Evolutionary conservation across 345 rosid species (phyloP), one percentile per base, ranked within the genome.

Genomic region (Sisymbrium irio): DNA sequence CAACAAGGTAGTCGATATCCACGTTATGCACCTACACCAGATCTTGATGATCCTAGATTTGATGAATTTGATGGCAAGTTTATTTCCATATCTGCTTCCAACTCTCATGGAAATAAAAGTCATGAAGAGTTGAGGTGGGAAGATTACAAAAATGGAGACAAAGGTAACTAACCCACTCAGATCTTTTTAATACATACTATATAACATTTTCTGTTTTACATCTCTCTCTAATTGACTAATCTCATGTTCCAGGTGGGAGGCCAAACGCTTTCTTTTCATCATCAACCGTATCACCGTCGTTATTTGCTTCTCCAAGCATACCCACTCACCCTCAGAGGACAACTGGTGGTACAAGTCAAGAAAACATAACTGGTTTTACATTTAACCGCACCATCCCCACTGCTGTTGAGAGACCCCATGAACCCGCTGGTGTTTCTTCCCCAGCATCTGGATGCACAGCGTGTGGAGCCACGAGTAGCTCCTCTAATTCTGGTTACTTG

Each of bases 401-500:
- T 49, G 39, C 6, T 67, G 28, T 13, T 55, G 54, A 68, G 63
- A 18, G 64, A 42, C 73, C 73, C 22, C 56, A 18, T 56, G 56
- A 30, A 32, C 13, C 42, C 7, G 10, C 20, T 18, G 20, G 9
- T 51, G 44, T 72, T 32, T 32, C 71, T 55, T 36, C 65, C 37
- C 36, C 63, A 72, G 6, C 45, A 51, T 54, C 25, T 3, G 47
- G 70, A 44, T 73, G 71, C 56, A 63, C 71, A 1, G 71, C 77
- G 9, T 72, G 77, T 64, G 77, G 70, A 63, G 64, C 77, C 54
- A 64, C 40, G 20, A 64, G 37, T 73, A 64, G 57, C 65, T 15
- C 71, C 39, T 64, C 65, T 64, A 20, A 64, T 73, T 73, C 47
- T 14, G 45, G 46, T 53, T 5, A 42, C 36, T 63, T 1, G 0